Percentiles rank a stretch among this genome's conserved stretches.
Conservation (phyloP, 2,329 filamentous ascomycete genomes). For the Ceratocystis albifundus region DNA sequence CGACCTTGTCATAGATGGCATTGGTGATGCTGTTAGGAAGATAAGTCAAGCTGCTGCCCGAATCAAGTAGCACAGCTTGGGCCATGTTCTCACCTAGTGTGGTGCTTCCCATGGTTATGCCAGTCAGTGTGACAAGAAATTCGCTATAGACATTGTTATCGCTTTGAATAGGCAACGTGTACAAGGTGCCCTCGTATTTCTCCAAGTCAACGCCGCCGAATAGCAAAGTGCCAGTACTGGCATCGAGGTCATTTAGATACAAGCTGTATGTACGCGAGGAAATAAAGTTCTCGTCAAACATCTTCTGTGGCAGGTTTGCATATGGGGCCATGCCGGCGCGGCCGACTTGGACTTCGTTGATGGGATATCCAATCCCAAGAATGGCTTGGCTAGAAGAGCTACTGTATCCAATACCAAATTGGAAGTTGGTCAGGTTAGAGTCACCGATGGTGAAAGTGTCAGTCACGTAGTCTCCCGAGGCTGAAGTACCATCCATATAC, state of each 20-base stretch:
- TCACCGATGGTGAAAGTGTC: conserved; percentile 56
- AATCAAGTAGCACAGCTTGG: conserved; percentile 57
- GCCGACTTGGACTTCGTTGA: conserved; percentile 65
- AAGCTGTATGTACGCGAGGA: conserved; percentile 59
- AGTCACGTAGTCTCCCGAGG: conserved; percentile 65
- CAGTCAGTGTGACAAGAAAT: conserved; percentile 59
- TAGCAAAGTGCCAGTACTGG: conserved; percentile 54
- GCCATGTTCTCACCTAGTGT: conserved; percentile 39
- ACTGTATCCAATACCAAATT: conserved; percentile 62
- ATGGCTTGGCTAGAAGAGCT: conserved; percentile 57
- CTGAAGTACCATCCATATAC: conserved; percentile 71
- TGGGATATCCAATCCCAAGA: conserved; percentile 69
- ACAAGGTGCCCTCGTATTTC: conserved; percentile 50
- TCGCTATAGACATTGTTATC: conserved; percentile 43
- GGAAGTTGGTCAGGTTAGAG: conserved; percentile 43
- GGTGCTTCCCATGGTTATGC: conserved; percentile 37
- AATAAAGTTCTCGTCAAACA: conserved; percentile 51
- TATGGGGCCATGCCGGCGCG: conserved; percentile 46
- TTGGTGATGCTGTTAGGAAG: conserved; percentile 46
- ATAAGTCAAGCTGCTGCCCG: conserved; percentile 56
- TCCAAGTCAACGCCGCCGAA: conserved; percentile 64
- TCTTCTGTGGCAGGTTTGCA: conserved; percentile 55
- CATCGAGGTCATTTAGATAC: conserved; percentile 61
- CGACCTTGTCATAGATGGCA: conserved; percentile 46
- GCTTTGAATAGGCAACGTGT: conserved; percentile 55